Conservation (phyloP, 2,329 filamentous ascomycete species). For the Cladophialophora exuberans region DNA sequence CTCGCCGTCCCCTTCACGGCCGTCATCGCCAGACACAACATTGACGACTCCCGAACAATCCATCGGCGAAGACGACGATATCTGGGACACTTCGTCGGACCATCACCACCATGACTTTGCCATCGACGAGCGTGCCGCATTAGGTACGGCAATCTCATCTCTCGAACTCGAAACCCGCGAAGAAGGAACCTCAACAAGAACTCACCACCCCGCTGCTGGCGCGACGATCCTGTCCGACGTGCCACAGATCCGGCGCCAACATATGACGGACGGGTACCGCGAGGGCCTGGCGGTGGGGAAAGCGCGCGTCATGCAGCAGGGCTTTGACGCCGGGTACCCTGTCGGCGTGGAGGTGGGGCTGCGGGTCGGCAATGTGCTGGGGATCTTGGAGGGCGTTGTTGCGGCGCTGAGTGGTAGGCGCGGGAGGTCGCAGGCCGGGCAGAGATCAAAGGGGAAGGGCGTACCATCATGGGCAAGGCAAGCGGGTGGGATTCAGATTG, state of each 20-base stretch:
- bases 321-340: slow-evolving; percentile 89
- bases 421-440: too few species aligned
- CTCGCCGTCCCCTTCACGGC: slow-evolving; percentile 3
- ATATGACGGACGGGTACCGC: slow-evolving; percentile 85
- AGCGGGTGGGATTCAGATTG: too few species aligned
- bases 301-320: slow-evolving; percentile 73
- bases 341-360: slow-evolving; percentile 81
- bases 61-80: slow-evolving; percentile 26
- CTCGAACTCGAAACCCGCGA: background rate
- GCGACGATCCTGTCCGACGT: slow-evolving; percentile 64
- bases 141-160: too few species aligned
- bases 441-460: background rate
- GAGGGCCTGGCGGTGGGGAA: slow-evolving; percentile 83
- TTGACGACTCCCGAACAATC: slow-evolving; percentile 28
- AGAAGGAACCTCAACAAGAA: background rate
- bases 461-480: too few species aligned
- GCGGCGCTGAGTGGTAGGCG: slow-evolving; percentile 51
- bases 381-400: slow-evolving; percentile 73
- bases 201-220: background rate
- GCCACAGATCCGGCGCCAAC: slow-evolving; percentile 71
- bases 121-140: too few species aligned
- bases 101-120: slow-evolving; percentile 3
- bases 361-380: slow-evolving; percentile 73
- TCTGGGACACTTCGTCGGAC: slow-evolving; percentile 31
- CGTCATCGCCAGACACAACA: slow-evolving; percentile 21